These are phyloP conservation scores for Buddleja alternifolia DNA, from an alignment of 257 asterid species.

Conservation along the genomic window DNA sequence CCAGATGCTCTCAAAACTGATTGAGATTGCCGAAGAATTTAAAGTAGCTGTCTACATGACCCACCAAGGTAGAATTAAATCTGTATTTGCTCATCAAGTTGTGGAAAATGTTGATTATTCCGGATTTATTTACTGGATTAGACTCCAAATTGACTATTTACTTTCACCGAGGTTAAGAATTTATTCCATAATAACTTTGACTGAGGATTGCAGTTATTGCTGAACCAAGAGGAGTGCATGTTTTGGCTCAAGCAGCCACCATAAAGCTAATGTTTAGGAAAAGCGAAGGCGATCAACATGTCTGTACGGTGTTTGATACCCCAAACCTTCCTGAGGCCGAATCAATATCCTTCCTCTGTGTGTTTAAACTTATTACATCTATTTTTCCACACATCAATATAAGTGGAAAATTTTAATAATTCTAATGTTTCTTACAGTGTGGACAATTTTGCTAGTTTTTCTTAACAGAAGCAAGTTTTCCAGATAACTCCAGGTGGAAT, in stretches of 20 bases:
- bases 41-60: conserved; percentile 99
- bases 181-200: conserved; percentile 1
- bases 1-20: conserved; percentile 94
- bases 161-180: not conserved
- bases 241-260: conserved; percentile 97
- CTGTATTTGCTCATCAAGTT: not conserved
- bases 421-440: too few relatives aligned
- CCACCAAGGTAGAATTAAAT: conserved; percentile 69
- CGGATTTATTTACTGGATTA: not conserved
- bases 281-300: conserved; percentile 99
- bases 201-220: conserved; percentile 81
- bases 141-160: not conserved
- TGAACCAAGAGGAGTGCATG: conserved; percentile 99
- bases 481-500: conserved; percentile 98
- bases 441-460: not conserved
- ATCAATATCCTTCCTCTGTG: conserved; percentile 82
- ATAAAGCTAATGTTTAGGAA: conserved; percentile 96
- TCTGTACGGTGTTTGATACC: conserved; percentile 97
- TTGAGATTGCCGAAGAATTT: conserved; percentile 96
- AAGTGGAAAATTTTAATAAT: not conserved
- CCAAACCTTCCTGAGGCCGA: conserved; percentile 99
- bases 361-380: not conserved
- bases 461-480: conserved; percentile 71
- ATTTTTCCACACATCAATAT: too few relatives aligned
- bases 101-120: not conserved